These are phyloP conservation scores for Protomyces gravidus DNA, from an alignment of 1,139 yeast species.

Conservation along the genomic window DNA sequence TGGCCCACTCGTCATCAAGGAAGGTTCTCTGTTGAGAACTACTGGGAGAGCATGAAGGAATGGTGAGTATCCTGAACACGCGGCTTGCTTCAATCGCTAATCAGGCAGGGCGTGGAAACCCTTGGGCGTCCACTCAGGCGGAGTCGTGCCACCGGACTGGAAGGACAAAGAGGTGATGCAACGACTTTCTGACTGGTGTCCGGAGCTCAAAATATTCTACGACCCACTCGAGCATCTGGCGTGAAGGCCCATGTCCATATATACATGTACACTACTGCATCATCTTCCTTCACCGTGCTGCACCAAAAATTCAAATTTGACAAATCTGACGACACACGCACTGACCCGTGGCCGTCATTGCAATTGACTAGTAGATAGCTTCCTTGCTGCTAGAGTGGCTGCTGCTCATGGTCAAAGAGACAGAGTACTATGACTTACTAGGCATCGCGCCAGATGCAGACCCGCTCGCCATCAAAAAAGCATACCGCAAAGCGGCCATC, in stretches of 20 bases:
- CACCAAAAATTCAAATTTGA: not conserved
- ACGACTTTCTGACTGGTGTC: conserved; percentile 24
- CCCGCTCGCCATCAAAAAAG: conserved; percentile 80
- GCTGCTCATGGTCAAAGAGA: conserved; percentile 21
- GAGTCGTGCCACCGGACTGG: conserved; percentile 12
- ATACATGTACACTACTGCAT: too few species aligned
- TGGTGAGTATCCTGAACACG: not conserved
- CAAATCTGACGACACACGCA: too few species aligned
- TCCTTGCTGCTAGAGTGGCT: too few species aligned
- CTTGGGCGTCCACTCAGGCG: conserved; percentile 20
- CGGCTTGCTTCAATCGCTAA: too few species aligned
- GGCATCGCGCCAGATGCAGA: conserved; percentile 69
- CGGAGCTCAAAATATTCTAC: conserved; percentile 20
- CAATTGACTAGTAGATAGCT: not conserved
- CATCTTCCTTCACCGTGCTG: too few species aligned
- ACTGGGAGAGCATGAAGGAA: conserved; percentile 18
- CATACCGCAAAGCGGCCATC: conserved; percentile 60
- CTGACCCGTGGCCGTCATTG: too few species aligned
- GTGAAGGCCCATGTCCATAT: not conserved
- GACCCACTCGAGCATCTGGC: conserved; percentile 8
- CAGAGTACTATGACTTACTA: conserved; percentile 67
- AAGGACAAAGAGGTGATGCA: conserved; percentile 18
- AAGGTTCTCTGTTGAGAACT: conserved; percentile 22
- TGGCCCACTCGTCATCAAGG: conserved; percentile 25
- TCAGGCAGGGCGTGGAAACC: conserved; percentile 14